Conservation (phyloP, 805 yeast species). For the Candida boidinii region DNA sequence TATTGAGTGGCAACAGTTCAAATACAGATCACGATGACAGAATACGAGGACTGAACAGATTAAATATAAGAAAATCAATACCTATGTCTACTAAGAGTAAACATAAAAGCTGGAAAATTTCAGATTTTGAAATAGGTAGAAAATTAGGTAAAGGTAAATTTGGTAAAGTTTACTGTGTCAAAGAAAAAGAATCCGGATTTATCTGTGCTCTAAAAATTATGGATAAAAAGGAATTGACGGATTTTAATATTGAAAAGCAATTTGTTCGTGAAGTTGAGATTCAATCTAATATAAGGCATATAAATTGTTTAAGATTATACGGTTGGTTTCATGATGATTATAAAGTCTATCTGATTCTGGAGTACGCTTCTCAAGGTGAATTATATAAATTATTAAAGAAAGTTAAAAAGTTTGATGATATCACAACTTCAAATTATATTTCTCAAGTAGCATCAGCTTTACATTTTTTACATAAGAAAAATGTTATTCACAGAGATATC, state of each 20-base stretch:
- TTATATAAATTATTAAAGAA: conserved; percentile 63
- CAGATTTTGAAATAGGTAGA: conserved; percentile 79
- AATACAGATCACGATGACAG: neutral
- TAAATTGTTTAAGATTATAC: conserved; percentile 69
- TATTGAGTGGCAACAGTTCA: neutral
- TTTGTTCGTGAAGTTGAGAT: conserved; percentile 88
- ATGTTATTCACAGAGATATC: conserved; percentile 84
- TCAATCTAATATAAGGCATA: conserved; percentile 71
- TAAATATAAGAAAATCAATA: conserved; percentile 12
- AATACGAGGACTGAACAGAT: conserved; percentile 12
- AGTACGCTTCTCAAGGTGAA: conserved; percentile 82
- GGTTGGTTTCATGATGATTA: conserved; percentile 79
- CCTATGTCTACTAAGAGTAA: conserved; percentile 6
- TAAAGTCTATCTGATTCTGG: conserved; percentile 77
- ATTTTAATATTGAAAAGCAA: conserved; percentile 73
- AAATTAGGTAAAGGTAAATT: conserved; percentile 89
- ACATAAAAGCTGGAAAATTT: conserved; percentile 19
- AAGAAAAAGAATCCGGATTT: conserved; percentile 65
- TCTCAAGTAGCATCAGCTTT: conserved; percentile 80
- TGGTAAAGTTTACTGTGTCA: conserved; percentile 87
- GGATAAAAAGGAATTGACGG: conserved; percentile 73
- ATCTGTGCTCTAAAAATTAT: conserved; percentile 87
- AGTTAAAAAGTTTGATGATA: conserved; percentile 64
- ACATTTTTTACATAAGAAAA: conserved; percentile 65
- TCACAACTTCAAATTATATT: conserved; percentile 68